Evolutionary conservation across 2,329 filamentous ascomycete genomes (phyloP).

Genomic region (Dendrostoma leiphaemia): DNA sequence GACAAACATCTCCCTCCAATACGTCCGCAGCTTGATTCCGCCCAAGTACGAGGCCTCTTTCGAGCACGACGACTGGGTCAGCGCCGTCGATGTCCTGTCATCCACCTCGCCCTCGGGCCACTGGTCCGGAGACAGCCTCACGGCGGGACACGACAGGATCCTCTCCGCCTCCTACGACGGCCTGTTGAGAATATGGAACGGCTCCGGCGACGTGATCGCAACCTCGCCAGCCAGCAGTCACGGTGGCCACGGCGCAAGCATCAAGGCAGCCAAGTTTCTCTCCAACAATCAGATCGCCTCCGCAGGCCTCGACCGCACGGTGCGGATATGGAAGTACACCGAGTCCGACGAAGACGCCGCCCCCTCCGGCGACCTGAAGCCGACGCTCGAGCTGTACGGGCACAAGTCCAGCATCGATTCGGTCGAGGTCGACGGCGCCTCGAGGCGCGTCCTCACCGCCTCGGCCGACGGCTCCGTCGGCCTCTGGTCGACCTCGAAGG

Average conservation of each 20-base stretch:
- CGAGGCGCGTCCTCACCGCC: constrained; percentile 78
- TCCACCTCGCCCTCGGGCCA: constrained; percentile 57
- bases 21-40: constrained; percentile 86
- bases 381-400: constrained; percentile 62
- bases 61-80: constrained; percentile 97
- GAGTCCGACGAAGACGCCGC: constrained; percentile 62
- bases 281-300: constrained; percentile 77
- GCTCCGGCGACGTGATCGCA: constrained; percentile 79
- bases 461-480: constrained; percentile 81
- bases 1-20: constrained; percentile 83
- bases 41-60: constrained; percentile 89
- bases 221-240: constrained; percentile 65
- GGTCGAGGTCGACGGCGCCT: constrained; percentile 68
- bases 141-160: constrained; percentile 65
- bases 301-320: constrained; percentile 77
- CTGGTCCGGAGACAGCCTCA: constrained; percentile 51
- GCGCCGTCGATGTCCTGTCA: constrained; percentile 79
- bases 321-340: constrained; percentile 86
- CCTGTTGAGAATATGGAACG: constrained; percentile 83
- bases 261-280: constrained; percentile 83
- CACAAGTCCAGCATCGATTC: constrained; percentile 60
- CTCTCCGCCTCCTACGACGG: constrained; percentile 95
- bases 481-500: constrained; percentile 83
- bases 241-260: constrained; percentile 72
- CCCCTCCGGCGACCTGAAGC: constrained; percentile 63